A percentile compares a stretch with the other conserved stretches of the same genome.
Conservation (phyloP, 202 grass and related monocot species). For the Carex sylvatica region DNA sequence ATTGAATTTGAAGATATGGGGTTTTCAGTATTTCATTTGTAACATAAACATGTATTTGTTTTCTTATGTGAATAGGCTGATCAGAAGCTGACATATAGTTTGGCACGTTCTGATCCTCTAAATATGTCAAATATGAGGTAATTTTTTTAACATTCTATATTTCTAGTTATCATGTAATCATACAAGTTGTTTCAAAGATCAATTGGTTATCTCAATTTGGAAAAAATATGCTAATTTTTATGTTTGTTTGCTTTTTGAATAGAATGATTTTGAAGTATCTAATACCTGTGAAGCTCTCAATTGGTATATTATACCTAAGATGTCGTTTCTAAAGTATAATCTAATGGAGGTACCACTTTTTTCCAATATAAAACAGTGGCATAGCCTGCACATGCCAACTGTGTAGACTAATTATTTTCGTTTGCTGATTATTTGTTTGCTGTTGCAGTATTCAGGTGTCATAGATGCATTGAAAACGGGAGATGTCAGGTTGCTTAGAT, state of each 20-base stretch:
- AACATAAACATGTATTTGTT: constrained; percentile 18
- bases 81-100: constrained; percentile 89
- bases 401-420: background rate
- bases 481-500: constrained; percentile 81
- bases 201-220: background rate
- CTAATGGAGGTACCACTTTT: constrained; percentile 60
- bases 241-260: constrained; percentile 32
- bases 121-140: constrained; percentile 79
- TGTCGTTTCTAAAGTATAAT: constrained; percentile 61
- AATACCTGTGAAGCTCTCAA: constrained; percentile 87
- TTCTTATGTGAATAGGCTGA: constrained; percentile 66
- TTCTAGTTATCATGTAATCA: constrained; percentile 4
- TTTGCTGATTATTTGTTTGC: constrained; percentile 27
- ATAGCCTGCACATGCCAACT: background rate
- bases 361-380: background rate
- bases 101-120: constrained; percentile 62
- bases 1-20: constrained; percentile 2
- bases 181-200: background rate
- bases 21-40: background rate
- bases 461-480: constrained; percentile 72
- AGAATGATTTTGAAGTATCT: constrained; percentile 98
- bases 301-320: constrained; percentile 80
- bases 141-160: constrained; percentile 12
- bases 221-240: constrained; percentile 14
- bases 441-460: constrained; percentile 80